Evolutionary conservation across 352 stramenopile genomes (phyloP).

Genomic region (Globisporangium irregulare): DNA sequence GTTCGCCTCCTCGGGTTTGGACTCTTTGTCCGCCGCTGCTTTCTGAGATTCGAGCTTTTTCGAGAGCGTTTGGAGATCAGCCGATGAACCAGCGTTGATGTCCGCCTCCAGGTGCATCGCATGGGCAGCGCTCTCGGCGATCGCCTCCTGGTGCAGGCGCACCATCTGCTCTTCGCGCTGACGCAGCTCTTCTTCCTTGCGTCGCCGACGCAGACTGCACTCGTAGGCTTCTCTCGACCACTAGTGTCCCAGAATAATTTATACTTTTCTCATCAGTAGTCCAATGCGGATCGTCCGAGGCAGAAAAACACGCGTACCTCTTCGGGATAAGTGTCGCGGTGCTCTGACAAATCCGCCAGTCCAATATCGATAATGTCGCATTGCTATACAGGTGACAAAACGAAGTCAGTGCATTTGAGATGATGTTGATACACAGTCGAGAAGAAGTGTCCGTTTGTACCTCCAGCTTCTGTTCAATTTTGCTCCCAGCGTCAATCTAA

Average conservation of each 20-base stretch:
- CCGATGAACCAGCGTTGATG: constrained; percentile 40
- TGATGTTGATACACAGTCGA: neutral
- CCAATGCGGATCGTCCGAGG: neutral
- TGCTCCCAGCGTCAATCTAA: constrained; percentile 51
- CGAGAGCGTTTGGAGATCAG: constrained; percentile 56
- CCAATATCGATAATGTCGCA: constrained; percentile 82
- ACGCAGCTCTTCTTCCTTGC: constrained; percentile 62
- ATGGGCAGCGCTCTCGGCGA: constrained; percentile 68
- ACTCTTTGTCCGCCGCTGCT: constrained; percentile 44
- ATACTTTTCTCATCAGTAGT: neutral
- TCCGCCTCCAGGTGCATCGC: constrained; percentile 72
- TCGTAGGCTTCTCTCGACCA: constrained; percentile 56
- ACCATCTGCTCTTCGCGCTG: constrained; percentile 66
- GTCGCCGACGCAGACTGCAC: constrained; percentile 48
- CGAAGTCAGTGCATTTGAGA: neutral
- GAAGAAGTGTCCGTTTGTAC: constrained; percentile 21
- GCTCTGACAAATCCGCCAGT: constrained; percentile 65
- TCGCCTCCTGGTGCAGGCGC: constrained; percentile 61
- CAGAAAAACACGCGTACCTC: constrained; percentile 38
- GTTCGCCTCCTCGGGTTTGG: constrained; percentile 58
- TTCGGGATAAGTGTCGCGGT: constrained; percentile 61
- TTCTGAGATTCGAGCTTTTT: constrained; percentile 54
- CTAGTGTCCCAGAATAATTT: constrained; percentile 22
- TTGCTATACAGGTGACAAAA: constrained; percentile 37
- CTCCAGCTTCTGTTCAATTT: constrained; percentile 75